Conservation (phyloP, 23 red algal species). For the Gracilaria caudata region DNA sequence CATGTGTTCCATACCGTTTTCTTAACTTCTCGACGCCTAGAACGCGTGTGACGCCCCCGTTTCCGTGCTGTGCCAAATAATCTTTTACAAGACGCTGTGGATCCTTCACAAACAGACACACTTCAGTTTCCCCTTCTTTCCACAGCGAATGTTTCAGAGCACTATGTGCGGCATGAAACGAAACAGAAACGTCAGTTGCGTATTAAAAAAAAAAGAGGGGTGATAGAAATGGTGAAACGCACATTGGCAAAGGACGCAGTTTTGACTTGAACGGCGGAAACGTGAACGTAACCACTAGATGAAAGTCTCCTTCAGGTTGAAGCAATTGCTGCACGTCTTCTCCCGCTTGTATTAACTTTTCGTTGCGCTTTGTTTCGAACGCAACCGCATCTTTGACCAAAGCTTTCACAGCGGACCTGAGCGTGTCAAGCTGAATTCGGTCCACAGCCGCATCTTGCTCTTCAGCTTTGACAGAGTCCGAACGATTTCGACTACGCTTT, state of each 20-base stretch:
- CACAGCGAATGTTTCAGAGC: conserved; percentile 56
- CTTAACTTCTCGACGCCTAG: conserved; percentile 73
- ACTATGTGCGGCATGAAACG: background rate
- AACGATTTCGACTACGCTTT: background rate
- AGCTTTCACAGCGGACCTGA: conserved; percentile 10
- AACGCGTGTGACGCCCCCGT: conserved; percentile 68
- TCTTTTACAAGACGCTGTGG: conserved; percentile 80
- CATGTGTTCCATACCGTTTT: conserved; percentile 82
- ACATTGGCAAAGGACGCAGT: conserved; percentile 27
- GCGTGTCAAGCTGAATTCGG: background rate
- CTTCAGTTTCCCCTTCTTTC: conserved; percentile 50
- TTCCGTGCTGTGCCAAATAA: conserved; percentile 47
- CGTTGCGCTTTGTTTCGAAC: conserved; percentile 13
- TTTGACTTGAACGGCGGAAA: conserved; percentile 5
- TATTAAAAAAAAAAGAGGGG: background rate
- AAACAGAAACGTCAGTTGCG: background rate
- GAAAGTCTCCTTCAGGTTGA: background rate
- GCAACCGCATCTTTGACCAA: conserved; percentile 19
- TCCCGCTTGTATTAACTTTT: background rate
- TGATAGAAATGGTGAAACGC: background rate
- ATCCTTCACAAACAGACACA: conserved; percentile 92
- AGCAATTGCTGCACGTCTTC: background rate
- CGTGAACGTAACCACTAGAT: conserved; percentile 38
- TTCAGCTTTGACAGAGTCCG: background rate
- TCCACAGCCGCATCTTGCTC: background rate